phyloP scores from a whole-genome alignment of 176 grass and related monocot genomes.

The Hordeum vulgare region MorexV3_pseudomolecules_assembly NC_058518.1:424293721-424294220 shows the following conservation, averaged over 20 bases:
- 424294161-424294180: conserved; percentile 16
- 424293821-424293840: background rate
- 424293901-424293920: background rate
- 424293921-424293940: background rate
- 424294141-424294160: background rate
- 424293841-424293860: background rate
- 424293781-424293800: background rate
- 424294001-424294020: conserved; percentile 1
- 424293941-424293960: background rate
- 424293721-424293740: background rate
- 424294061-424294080: background rate
- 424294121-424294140: background rate
- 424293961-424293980: background rate
- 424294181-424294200: conserved; percentile 38
- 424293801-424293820: background rate
- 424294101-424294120: background rate
- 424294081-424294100: background rate
- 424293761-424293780: background rate
- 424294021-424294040: background rate
- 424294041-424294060: background rate
- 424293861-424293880: background rate
- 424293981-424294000: conserved; percentile 8
- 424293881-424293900: background rate
- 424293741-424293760: conserved; percentile 1
- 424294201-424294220: conserved; percentile 99